A percentile compares a stretch with the other conserved stretches of the same genome.
phyloP scores from a whole-genome alignment of 192 early-diverging fungal species.

The Coemansia sp. region DNA sequence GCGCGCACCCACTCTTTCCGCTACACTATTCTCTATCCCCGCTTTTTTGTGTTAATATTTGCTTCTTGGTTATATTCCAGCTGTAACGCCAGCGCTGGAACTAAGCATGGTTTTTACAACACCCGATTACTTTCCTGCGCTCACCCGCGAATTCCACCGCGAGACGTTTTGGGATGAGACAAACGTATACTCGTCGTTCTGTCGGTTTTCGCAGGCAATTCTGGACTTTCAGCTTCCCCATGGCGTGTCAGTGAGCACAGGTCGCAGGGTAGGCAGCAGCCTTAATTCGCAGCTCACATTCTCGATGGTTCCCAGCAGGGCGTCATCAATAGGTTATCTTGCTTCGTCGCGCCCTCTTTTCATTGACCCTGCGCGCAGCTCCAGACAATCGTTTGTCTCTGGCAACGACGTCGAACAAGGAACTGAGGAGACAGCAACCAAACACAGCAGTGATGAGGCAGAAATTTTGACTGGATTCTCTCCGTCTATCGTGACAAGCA shows the following conservation, averaged over 20 bases:
- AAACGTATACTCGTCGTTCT: conserved; percentile 81
- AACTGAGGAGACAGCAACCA: background rate
- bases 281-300: conserved; percentile 71
- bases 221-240: conserved; percentile 81
- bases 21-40: background rate
- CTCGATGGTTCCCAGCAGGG: conserved; percentile 56
- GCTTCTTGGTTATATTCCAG: background rate
- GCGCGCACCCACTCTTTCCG: no score
- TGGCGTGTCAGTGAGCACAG: conserved; percentile 63
- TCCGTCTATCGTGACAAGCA: conserved; percentile 9
- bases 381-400: background rate
- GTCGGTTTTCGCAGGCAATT: conserved; percentile 65
- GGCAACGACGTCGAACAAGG: background rate
- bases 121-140: conserved; percentile 78
- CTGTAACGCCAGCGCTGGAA: background rate
- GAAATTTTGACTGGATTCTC: conserved; percentile 11
- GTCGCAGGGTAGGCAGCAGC: conserved; percentile 64
- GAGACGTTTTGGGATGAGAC: conserved; percentile 76
- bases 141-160: conserved; percentile 75
- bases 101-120: conserved; percentile 36
- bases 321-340: conserved; percentile 79
- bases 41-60: background rate
- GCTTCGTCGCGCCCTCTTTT: conserved; percentile 73
- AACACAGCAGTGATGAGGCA: background rate
- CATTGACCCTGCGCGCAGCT: background rate